Evolutionary conservation across 2,329 filamentous ascomycete species (phyloP).

Genomic region (Trichoderma gracile): DNA sequence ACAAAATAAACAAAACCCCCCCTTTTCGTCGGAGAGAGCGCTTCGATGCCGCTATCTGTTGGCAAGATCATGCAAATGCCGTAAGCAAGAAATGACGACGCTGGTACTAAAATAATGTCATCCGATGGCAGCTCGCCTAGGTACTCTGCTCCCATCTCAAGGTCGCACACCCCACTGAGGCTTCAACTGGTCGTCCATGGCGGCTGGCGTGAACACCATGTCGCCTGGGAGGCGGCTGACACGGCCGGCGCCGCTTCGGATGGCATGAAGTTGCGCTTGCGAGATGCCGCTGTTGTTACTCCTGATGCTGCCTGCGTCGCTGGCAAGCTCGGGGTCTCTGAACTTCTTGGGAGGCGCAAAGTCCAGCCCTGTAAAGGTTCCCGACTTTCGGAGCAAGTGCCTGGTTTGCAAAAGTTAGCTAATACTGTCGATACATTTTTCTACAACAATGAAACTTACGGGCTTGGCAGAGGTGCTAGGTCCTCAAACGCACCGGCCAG

Average conservation of each 20-base stretch:
- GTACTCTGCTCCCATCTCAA: conserved; percentile 29
- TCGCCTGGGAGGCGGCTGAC: conserved; percentile 82
- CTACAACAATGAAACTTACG: conserved; percentile 60
- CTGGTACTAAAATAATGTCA: conserved; percentile 25
- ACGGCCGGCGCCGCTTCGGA: conserved; percentile 81
- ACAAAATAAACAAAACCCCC: conserved; percentile 29
- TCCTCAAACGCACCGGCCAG: conserved; percentile 85
- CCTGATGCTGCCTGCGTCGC: conserved; percentile 65
- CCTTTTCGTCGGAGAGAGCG: conserved; percentile 6
- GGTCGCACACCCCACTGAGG: conserved; percentile 59
- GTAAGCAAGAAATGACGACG: conserved; percentile 27
- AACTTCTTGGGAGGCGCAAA: conserved; percentile 79
- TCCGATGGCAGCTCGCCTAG: conserved; percentile 4
- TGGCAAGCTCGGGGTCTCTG: conserved; percentile 60
- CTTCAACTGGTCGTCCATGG: conserved; percentile 62
- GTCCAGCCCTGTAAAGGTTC: conserved; percentile 76
- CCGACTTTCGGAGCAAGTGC: conserved; percentile 72
- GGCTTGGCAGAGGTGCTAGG: conserved; percentile 80
- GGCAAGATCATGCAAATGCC: conserved; percentile 25
- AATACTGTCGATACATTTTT: conserved; percentile 28
- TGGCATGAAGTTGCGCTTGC: conserved; percentile 64
- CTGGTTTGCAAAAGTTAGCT: conserved; percentile 42
- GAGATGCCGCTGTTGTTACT: conserved; percentile 75
- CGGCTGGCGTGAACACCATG: conserved; percentile 73
- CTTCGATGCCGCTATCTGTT: conserved; percentile 23